Base-by-base conservation (phyloP, 495 filamentous ascomycete genomes). In the Opeltia flavorubescens region DNA sequence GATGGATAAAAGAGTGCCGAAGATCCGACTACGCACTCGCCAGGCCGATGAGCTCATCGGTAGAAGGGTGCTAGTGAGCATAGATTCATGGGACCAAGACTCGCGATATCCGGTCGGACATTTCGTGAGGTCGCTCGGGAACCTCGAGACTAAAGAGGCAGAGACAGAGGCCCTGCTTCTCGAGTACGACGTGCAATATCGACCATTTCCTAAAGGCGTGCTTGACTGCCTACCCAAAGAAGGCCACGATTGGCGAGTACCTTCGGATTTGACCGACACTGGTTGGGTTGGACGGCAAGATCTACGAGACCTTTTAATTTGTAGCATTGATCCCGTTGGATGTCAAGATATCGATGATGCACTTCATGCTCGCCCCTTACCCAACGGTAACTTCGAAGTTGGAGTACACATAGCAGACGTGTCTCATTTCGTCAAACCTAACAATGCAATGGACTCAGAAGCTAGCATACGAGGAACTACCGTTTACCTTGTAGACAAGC, bases 381-480 rank as follows among this genome's bases (percentile, higher is more conserved):
- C 86, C 2, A 96, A 95, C 55, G 91, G 93, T 21, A 96, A 98
- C 60, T 86, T 80, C 52, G 86, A 96, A 66, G 86, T 96, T 11
- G 91, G 91, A 46, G 91, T 98, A n/a, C 93, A 98, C 59, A 98
- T 98, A 60, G 91, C 91, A 35, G 91, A 98, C 58, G 91, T 98
- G 17, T 95, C 93, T 13, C 86, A 98, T 60, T 96, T 96, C 54
- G 93, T 98, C 59, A 93, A 89, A 64, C 89, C 93, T 24, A 86
- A 86, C 60, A 96, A 91, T 59, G 78, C 91, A 33, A 98, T 98
- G 93, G 93, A 98, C 59, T 73, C 75, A 20, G 91, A 98, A 65
- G 91, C 91, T 2, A 88, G 85, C 57, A 75, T 88, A 49, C 81
- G 91, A 58, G 91, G 89, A 50, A 96, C 91, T 3, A 96, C 93